Conservation (phyloP, 2,329 filamentous ascomycete genomes). For the Verticillium alfalfae region DNA sequence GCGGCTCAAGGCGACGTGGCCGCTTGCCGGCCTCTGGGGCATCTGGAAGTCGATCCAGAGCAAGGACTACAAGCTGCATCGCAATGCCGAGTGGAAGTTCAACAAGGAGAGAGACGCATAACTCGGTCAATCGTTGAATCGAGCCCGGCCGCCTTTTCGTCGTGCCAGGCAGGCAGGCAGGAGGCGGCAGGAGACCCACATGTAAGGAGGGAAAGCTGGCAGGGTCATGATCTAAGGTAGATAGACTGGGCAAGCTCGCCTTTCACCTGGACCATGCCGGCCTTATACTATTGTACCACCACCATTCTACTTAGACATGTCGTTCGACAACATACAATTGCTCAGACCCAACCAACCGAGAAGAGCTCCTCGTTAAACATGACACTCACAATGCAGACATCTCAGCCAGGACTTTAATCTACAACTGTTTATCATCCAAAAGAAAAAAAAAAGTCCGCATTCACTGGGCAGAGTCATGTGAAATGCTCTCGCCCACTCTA, state of each 20-base stretch:
- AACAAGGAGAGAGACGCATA: conserved; percentile 19
- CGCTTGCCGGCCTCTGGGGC: conserved; percentile 54
- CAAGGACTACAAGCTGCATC: conserved; percentile 48
- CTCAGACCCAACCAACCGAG: too few species aligned
- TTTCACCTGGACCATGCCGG: too few species aligned
- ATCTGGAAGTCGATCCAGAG: conserved; percentile 55
- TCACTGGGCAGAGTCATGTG: not conserved
- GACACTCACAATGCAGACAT: not conserved
- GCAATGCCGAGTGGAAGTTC: conserved; percentile 49
- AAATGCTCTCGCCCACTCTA: not conserved
- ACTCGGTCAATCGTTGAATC: not conserved
- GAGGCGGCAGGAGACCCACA: not conserved
- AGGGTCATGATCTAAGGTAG: too few species aligned
- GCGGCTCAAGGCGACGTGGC: conserved; percentile 43
- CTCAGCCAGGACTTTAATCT: not conserved
- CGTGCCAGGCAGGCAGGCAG: too few species aligned
- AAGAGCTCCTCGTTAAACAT: too few species aligned
- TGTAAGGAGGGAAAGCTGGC: too few species aligned
- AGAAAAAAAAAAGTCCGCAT: not conserved
- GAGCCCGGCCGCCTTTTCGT: not conserved
- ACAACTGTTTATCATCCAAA: not conserved
- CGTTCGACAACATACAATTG: too few species aligned
- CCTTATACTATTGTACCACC: too few species aligned
- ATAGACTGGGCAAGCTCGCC: too few species aligned
- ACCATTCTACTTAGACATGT: too few species aligned